A percentile compares a stretch with the other conserved stretches of the same genome.
Conservation (phyloP, 805 yeast species). For the Scheffersomyces spartinae region DNA sequence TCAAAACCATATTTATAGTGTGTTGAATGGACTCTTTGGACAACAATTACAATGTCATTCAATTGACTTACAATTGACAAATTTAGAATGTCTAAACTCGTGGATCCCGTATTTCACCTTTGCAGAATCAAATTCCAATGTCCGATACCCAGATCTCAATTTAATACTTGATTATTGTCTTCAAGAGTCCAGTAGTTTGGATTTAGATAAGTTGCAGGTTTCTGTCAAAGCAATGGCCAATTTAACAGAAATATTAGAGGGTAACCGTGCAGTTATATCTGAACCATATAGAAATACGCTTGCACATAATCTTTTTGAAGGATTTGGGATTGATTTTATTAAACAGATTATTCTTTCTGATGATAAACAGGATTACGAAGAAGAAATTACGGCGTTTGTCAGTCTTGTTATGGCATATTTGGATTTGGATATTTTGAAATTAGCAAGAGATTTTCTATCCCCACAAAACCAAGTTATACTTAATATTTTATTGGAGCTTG, state of each 20-base stretch:
- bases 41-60: constrained; percentile 4
- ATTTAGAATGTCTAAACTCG: constrained; percentile 17
- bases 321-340: constrained; percentile 35
- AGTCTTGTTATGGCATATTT: constrained; percentile 34
- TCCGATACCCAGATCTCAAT: constrained; percentile 16
- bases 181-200: too few relatives aligned
- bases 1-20: constrained; percentile 20
- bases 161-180: too few relatives aligned
- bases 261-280: too few relatives aligned
- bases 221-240: too few relatives aligned
- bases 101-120: constrained; percentile 27
- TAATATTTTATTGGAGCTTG: too few relatives aligned
- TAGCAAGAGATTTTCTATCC: constrained; percentile 28
- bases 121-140: constrained; percentile 21
- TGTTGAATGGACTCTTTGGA: constrained; percentile 8
- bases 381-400: constrained; percentile 30
- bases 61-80: constrained; percentile 5
- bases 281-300: too few relatives aligned
- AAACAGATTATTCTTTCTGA: constrained; percentile 15
- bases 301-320: too few relatives aligned
- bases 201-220: too few relatives aligned
- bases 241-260: too few relatives aligned
- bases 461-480: constrained; percentile 25
- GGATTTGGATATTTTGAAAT: constrained; percentile 32
- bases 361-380: constrained; percentile 18